Evolutionary conservation across 441 rosid species (phyloP).

Genomic region (Erodium moschatum): DNA sequence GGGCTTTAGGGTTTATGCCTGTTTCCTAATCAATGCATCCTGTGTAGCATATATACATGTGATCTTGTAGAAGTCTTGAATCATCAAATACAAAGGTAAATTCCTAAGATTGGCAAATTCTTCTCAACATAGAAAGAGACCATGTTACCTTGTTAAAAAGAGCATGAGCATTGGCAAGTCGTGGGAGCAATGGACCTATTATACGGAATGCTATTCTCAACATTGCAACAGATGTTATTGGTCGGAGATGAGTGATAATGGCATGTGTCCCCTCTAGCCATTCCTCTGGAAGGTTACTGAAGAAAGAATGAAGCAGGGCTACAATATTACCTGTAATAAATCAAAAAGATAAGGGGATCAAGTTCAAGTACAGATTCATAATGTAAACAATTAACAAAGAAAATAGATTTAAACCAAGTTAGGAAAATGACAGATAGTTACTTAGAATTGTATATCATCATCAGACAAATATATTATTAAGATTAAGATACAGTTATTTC

Average conservation of each 20-base stretch:
- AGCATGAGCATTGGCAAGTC: constrained; percentile 77
- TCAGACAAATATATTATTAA: too few relatives aligned
- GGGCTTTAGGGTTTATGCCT: too few relatives aligned
- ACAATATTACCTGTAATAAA: constrained; percentile 62
- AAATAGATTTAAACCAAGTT: too few relatives aligned
- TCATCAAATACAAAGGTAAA: too few relatives aligned
- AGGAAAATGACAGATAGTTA: too few relatives aligned
- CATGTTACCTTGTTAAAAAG: constrained; percentile 71
- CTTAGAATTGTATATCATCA: too few relatives aligned
- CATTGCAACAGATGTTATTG: constrained; percentile 87
- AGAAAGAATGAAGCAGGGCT: constrained; percentile 88
- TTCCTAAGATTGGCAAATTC: background rate
- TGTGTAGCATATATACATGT: too few relatives aligned
- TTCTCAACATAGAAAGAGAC: constrained; percentile 8
- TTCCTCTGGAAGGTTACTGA: constrained; percentile 93
- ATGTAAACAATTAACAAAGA: too few relatives aligned
- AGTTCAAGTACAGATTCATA: constrained; percentile 11
- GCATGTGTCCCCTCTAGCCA: constrained; percentile 87
- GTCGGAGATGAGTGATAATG: constrained; percentile 72
- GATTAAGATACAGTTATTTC: too few relatives aligned
- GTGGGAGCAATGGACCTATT: constrained; percentile 89
- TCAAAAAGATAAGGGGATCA: too few relatives aligned
- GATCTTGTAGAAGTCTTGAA: too few relatives aligned
- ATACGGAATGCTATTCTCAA: constrained; percentile 85
- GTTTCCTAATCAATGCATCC: too few relatives aligned